These are phyloP conservation scores for Monosporascus sp. DNA, from an alignment of 2,329 filamentous ascomycete genomes.

Conservation along the genomic window DNA sequence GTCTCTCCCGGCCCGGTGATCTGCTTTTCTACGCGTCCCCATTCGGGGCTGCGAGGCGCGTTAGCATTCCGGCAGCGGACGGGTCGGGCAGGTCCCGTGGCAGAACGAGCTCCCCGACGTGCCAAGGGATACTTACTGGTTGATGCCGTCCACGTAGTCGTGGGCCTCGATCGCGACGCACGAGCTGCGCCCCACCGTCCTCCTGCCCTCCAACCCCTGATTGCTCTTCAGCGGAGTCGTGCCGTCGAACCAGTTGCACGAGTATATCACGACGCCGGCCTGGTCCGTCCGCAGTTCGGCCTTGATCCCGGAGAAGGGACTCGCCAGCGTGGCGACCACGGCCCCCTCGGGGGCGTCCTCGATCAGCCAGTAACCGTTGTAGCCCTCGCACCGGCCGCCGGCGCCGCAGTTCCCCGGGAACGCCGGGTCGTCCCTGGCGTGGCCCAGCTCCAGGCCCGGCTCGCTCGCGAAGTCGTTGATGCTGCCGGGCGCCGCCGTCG, in stretches of 20 bases:
- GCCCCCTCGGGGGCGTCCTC: conserved; percentile 35
- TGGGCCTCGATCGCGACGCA: conserved; percentile 73
- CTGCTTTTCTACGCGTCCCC: conserved; percentile 35
- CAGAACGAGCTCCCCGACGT: neutral
- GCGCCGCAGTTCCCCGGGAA: conserved; percentile 58
- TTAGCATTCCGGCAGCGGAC: conserved; percentile 11
- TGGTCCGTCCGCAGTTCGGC: conserved; percentile 68
- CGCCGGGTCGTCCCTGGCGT: conserved; percentile 49
- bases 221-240: conserved; percentile 51
- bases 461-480: conserved; percentile 64
- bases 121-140: conserved; percentile 44
- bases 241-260: conserved; percentile 54
- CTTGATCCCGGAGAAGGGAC: conserved; percentile 61
- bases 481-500: conserved; percentile 46
- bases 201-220: conserved; percentile 45
- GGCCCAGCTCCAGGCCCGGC: conserved; percentile 55
- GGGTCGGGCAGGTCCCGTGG: neutral
- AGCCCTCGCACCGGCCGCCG: conserved; percentile 64
- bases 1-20: conserved; percentile 35
- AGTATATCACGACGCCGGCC: conserved; percentile 66
- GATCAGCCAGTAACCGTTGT: conserved; percentile 57
- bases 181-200: conserved; percentile 52
- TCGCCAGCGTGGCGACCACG: conserved; percentile 51
- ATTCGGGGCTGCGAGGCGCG: conserved; percentile 33
- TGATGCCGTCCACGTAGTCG: conserved; percentile 74